Base-by-base conservation (phyloP, 345 rosid genomes). In the Gossypium sturtianum region DNA sequence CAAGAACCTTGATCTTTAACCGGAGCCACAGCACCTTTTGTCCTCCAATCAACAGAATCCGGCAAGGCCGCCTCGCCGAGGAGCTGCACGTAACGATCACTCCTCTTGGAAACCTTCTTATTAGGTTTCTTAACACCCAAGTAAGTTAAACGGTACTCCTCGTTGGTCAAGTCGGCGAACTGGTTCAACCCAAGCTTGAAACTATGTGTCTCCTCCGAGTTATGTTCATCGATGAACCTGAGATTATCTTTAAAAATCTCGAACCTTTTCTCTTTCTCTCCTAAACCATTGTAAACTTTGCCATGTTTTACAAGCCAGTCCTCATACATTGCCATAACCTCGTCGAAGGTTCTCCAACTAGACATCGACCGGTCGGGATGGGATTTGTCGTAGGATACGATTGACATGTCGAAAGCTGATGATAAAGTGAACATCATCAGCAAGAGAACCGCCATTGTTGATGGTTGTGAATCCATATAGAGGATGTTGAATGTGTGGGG, bases 91-190 rank as follows among this genome's bases (percentile, higher is more conserved):
- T 86, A 88, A 15, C 90, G 85, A 38, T 82, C 76, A 58, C 87
- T 83, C 34, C 74, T 67, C 80, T 81, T 89, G 4, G 83, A 34
- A 62, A 79, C 76, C 78, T 83, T 87, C 79, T 73, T 83, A 17
- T 52, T 58, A 8, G 3, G 20, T 68, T 65, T 66, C 85, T 84
- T 84, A 29, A 80, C 68, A 13, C 99, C 97, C 60, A 93, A 76
- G 70, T 85, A 90, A 66, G 47, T 82, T 63, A 90, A 78, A 75
- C 94, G 89, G 87, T 86, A 95, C 91, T 95, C 99, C 57, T 91
- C 96, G 82, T 93, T 91, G 66, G 94, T 87, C 66, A 95, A 78
- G 78, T 95, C 97, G 17, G 97, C 97, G 48, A 95, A 95, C 83
- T 85, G 89, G 87, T 83, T 95, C 83, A 91, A 77, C 27, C 98